These are phyloP conservation scores for Phytophthora colocasiae DNA, from an alignment of 352 stramenopile species.

Conservation along the genomic window DNA sequence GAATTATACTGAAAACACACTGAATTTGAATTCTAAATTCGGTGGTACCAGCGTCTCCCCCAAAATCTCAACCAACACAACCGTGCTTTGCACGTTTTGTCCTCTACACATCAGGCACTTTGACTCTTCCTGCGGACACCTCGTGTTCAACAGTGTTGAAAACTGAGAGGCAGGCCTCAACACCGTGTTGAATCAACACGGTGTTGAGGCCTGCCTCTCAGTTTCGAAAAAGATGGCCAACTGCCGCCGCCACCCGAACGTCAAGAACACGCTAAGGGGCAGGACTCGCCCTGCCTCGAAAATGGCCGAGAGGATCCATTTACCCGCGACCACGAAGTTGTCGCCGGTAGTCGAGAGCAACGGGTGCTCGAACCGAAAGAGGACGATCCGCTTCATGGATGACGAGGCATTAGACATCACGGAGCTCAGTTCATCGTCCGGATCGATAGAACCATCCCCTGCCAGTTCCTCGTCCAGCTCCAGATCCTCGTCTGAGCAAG, in stretches of 20 bases:
- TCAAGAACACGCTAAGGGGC: conserved; percentile 17
- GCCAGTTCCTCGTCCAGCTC: conserved; percentile 11
- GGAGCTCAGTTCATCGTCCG: conserved; percentile 18
- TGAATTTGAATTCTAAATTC: too few species aligned
- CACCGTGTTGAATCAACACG: too few species aligned
- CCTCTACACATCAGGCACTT: conserved; percentile 6
- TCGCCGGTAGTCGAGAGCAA: background rate
- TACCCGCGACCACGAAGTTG: conserved; percentile 10
- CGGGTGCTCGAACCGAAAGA: conserved; percentile 15
- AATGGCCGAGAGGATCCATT: conserved; percentile 22
- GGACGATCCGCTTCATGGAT: conserved; percentile 32
- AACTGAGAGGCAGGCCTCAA: too few species aligned
- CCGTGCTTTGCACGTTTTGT: conserved; percentile 5
- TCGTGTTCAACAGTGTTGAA: too few species aligned
- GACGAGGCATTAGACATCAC: conserved; percentile 19
- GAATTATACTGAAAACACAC: too few species aligned
- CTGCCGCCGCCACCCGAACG: conserved; percentile 25
- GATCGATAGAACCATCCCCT: conserved; percentile 6
- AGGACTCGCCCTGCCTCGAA: conserved; percentile 10
- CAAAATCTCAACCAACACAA: too few species aligned
- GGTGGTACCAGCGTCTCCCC: too few species aligned
- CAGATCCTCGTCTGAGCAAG: conserved; percentile 1
- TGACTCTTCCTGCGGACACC: background rate
- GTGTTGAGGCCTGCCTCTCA: conserved; percentile 9
- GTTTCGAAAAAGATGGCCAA: conserved; percentile 34